phyloP scores from a whole-genome alignment of 2,329 filamentous ascomycete species.

The Keithomyces neogunnii region DNA sequence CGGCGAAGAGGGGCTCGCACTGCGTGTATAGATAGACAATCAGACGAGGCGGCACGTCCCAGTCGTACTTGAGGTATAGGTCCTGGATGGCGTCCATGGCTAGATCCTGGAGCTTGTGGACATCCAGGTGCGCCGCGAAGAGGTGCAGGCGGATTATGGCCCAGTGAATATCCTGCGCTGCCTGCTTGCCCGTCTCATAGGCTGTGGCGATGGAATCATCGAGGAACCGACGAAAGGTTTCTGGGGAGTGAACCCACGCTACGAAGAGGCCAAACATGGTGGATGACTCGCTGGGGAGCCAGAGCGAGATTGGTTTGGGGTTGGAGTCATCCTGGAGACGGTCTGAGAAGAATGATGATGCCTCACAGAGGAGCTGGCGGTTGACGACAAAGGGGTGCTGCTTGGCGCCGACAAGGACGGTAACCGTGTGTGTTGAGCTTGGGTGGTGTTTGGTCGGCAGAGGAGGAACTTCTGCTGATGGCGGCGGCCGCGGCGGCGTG shows the following conservation, averaged over 20 bases:
- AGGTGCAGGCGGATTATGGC: constrained; percentile 48
- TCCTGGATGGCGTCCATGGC: constrained; percentile 53
- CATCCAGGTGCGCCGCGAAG: constrained; percentile 43
- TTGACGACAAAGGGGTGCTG: constrained; percentile 33
- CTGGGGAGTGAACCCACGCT: constrained; percentile 40
- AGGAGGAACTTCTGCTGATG: constrained; percentile 10
- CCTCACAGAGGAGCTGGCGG: constrained; percentile 35
- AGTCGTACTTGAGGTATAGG: constrained; percentile 49
- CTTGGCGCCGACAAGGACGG: constrained; percentile 33
- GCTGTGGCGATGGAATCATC: constrained; percentile 29
- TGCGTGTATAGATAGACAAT: constrained; percentile 45
- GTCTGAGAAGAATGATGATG: constrained; percentile 39
- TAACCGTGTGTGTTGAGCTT: constrained; percentile 16
- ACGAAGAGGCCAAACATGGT: constrained; percentile 46
- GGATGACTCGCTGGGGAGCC: constrained; percentile 37
- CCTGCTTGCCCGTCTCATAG: constrained; percentile 18
- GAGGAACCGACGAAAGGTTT: constrained; percentile 33
- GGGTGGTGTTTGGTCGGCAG: constrained; percentile 4
- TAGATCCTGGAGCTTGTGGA: constrained; percentile 44
- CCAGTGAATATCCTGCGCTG: constrained; percentile 40
- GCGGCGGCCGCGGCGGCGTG: constrained; percentile 14
- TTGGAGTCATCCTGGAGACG: constrained; percentile 28
- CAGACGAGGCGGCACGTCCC: constrained; percentile 45
- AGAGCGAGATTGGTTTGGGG: constrained; percentile 23
- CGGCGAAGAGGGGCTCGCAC: constrained; percentile 39